phyloP scores from a whole-genome alignment of 352 stramenopile genomes.

The Globisporangium paddicum region DNA sequence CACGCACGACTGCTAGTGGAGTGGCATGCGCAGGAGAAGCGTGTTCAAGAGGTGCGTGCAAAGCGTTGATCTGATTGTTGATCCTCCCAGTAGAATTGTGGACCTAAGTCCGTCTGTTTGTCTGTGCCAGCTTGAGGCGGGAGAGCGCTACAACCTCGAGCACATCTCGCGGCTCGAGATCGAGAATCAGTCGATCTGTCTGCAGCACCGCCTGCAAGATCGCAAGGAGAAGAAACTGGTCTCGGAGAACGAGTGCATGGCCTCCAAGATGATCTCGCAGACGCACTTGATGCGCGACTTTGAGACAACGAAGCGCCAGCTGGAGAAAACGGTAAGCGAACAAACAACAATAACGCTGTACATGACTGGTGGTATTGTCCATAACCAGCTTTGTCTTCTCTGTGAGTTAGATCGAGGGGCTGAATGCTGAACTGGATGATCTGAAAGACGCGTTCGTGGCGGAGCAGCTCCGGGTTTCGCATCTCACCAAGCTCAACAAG shows the following conservation, averaged over 20 bases:
- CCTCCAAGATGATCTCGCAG: slow-evolving; percentile 14
- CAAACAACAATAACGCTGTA: not conserved
- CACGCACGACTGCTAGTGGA: slow-evolving; percentile 19
- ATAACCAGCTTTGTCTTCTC: not conserved
- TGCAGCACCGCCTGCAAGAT: slow-evolving; percentile 23
- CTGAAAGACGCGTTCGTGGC: slow-evolving; percentile 25
- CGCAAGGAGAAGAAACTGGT: slow-evolving; percentile 18
- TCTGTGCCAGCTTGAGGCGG: slow-evolving; percentile 17
- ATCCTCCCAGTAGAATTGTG: not conserved
- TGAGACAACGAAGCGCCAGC: slow-evolving; percentile 9
- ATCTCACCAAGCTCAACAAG: slow-evolving; percentile 27
- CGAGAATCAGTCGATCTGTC: slow-evolving; percentile 33
- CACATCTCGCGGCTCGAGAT: slow-evolving; percentile 34
- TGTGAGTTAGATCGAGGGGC: slow-evolving; percentile 15
- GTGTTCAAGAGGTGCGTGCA: slow-evolving; percentile 24
- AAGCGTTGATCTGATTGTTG: not conserved
- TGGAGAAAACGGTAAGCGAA: slow-evolving; percentile 21
- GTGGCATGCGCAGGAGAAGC: slow-evolving; percentile 12
- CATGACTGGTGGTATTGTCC: not conserved
- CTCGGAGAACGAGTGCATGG: slow-evolving; percentile 17
- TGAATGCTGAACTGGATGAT: slow-evolving; percentile 30
- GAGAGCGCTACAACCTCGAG: slow-evolving; percentile 30
- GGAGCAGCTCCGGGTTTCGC: slow-evolving; percentile 28
- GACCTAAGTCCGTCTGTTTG: not conserved
- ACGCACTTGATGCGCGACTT: slow-evolving; percentile 6